A percentile compares a stretch with the other conserved stretches of the same genome.
Evolutionary conservation across 805 yeast species (phyloP).

Genomic region (Citeromyces matritensis): DNA sequence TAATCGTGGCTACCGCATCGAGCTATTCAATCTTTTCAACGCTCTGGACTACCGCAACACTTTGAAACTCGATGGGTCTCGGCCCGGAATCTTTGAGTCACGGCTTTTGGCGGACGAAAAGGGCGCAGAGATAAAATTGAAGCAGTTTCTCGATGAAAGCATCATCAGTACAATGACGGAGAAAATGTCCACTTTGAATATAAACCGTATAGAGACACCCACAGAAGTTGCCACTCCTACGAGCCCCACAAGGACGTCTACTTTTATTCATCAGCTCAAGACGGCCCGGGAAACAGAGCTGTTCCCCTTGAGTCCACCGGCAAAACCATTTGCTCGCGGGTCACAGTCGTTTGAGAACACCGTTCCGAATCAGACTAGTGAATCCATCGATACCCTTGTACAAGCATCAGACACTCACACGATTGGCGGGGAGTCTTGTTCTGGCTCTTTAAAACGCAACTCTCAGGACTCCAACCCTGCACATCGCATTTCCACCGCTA

Average conservation of each 20-base stretch:
- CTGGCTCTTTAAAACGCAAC: background rate
- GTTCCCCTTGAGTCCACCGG: background rate
- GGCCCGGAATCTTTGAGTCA: conserved; percentile 48
- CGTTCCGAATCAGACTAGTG: background rate
- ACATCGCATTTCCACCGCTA: conserved; percentile 12
- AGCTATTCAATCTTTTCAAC: conserved; percentile 38
- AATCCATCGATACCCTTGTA: background rate
- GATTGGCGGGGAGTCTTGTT: background rate
- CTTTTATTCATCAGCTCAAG: conserved; percentile 5
- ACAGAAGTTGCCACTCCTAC: conserved; percentile 3
- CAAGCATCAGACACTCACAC: background rate
- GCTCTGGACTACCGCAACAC: conserved; percentile 31
- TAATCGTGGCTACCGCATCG: conserved; percentile 30
- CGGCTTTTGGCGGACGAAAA: conserved; percentile 36
- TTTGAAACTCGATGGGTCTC: conserved; percentile 40
- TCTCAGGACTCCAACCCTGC: conserved; percentile 10
- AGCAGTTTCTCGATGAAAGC: conserved; percentile 20
- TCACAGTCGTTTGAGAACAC: background rate
- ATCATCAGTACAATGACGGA: conserved; percentile 20
- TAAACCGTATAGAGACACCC: conserved; percentile 3
- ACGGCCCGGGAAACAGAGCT: conserved; percentile 1
- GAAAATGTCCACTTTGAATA: conserved; percentile 18
- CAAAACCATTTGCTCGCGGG: conserved; percentile 1
- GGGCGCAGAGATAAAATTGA: conserved; percentile 25
- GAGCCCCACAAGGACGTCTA: conserved; percentile 8